Percentiles rank a stretch among this genome's conserved stretches.
phyloP scores from a whole-genome alignment of 495 filamentous ascomycete species.

The Annulohypoxylon bovei region DNA sequence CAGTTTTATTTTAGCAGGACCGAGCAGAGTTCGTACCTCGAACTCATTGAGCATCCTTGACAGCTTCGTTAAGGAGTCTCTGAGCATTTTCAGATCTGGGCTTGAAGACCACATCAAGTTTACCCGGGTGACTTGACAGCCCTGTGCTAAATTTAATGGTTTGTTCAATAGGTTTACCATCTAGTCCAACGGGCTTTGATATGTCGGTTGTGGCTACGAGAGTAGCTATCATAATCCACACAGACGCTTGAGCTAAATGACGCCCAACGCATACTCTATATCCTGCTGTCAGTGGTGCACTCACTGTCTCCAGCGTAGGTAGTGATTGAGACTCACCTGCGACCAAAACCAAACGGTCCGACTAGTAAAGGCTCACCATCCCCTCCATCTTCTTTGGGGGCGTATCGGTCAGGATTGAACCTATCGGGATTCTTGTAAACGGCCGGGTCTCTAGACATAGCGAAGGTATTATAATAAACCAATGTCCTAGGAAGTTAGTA shows the following conservation, averaged over 20 bases:
- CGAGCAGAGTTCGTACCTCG: background rate
- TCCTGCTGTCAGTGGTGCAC: background rate
- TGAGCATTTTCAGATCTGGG: constrained; percentile 35
- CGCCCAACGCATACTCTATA: constrained; percentile 39
- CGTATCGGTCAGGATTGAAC: constrained; percentile 60
- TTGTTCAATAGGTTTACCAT: constrained; percentile 36
- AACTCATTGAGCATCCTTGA: constrained; percentile 22
- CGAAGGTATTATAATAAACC: constrained; percentile 59
- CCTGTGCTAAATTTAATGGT: constrained; percentile 40
- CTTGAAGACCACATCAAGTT: constrained; percentile 37
- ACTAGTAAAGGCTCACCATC: constrained; percentile 59
- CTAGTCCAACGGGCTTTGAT: constrained; percentile 35
- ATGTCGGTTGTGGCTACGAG: constrained; percentile 41
- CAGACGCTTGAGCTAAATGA: constrained; percentile 41
- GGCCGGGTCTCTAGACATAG: constrained; percentile 55
- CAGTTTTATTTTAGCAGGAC: background rate
- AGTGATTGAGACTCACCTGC: constrained; percentile 20
- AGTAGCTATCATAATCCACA: constrained; percentile 43
- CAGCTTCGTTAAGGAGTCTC: constrained; percentile 26
- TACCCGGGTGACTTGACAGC: constrained; percentile 39
- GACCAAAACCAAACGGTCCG: constrained; percentile 65
- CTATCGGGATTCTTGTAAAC: constrained; percentile 53
- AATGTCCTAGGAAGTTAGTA: constrained; percentile 43
- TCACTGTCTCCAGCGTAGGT: background rate
- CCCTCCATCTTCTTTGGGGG: constrained; percentile 55